Conservation (phyloP, 768 basidiomycete genomes). For the Naematelia aurantialba region DNA sequence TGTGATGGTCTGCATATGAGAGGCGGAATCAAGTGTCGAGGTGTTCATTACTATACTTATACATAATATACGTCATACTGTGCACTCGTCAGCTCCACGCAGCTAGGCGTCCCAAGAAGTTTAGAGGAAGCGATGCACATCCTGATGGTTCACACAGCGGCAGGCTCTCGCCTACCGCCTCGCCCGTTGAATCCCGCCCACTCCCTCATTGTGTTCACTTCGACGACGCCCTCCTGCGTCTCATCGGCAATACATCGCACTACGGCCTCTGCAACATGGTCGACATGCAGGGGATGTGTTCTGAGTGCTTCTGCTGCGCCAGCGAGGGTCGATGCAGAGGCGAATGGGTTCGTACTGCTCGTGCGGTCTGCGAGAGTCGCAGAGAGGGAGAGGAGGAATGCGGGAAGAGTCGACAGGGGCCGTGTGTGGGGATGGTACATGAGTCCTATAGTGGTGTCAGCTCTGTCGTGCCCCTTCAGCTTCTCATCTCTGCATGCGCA, state of each 20-base stretch:
- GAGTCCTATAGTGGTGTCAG: constrained; percentile 59
- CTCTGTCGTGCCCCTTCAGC: too few relatives aligned
- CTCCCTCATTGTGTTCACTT: constrained; percentile 60
- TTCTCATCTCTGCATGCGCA: too few relatives aligned
- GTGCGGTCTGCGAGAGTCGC: constrained; percentile 64
- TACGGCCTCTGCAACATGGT: constrained; percentile 84
- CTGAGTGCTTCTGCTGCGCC: constrained; percentile 69
- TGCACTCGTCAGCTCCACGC: too few relatives aligned
- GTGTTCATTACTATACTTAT: too few relatives aligned
- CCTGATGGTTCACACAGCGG: neutral
- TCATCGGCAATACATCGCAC: constrained; percentile 57
- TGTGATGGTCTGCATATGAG: too few relatives aligned
- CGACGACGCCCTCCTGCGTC: constrained; percentile 52
- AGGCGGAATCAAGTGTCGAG: too few relatives aligned
- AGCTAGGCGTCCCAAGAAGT: too few relatives aligned
- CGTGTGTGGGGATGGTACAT: constrained; percentile 94
- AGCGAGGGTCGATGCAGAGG: constrained; percentile 34
- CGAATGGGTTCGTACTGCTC: constrained; percentile 19
- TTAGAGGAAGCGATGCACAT: neutral
- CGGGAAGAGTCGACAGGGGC: constrained; percentile 80
- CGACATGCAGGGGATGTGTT: constrained; percentile 91
- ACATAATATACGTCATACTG: too few relatives aligned
- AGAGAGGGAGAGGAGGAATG: constrained; percentile 76
- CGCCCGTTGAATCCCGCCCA: constrained; percentile 49
- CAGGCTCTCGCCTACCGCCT: neutral